phyloP scores from a whole-genome alignment of 192 early-diverging fungal species.

The Ambispora gerdemannii region DNA sequence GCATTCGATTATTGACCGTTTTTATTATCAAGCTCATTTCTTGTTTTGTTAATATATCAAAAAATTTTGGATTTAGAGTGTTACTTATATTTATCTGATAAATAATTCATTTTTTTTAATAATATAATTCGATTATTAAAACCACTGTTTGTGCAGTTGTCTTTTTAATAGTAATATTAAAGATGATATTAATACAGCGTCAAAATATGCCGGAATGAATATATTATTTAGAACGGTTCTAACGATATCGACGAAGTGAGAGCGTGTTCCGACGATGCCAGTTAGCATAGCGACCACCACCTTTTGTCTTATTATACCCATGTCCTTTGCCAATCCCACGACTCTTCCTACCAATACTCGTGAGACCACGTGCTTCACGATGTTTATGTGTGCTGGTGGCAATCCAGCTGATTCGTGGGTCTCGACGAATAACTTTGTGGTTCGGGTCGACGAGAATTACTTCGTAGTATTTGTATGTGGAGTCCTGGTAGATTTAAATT shows the following conservation, averaged over 20 bases:
- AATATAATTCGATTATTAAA: too few relatives aligned
- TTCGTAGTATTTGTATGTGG: constrained; percentile 99
- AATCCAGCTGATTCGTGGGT: constrained; percentile 99
- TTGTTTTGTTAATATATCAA: too few relatives aligned
- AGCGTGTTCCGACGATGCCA: constrained; percentile 96
- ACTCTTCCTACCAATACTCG: constrained; percentile 95
- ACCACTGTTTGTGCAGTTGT: too few relatives aligned
- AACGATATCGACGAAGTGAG: constrained; percentile 90
- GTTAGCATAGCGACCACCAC: constrained; percentile 89
- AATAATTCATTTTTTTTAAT: constrained; percentile 33
- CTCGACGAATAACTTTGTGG: constrained; percentile 98
- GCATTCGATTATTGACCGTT: too few relatives aligned
- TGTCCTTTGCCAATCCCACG: constrained; percentile 97
- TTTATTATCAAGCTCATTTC: too few relatives aligned
- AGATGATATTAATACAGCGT: too few relatives aligned
- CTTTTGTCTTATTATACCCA: constrained; percentile 93
- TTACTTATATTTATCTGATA: too few relatives aligned
- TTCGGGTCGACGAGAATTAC: constrained; percentile 96
- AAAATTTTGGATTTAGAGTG: too few relatives aligned
- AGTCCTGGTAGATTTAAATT: constrained; percentile 70
- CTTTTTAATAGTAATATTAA: too few relatives aligned
- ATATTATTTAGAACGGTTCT: constrained; percentile 28
- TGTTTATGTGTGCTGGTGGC: constrained; percentile 96
- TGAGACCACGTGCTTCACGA: constrained; percentile 97
- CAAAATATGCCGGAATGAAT: background rate